Evolutionary conservation across 2,329 filamentous ascomycete genomes (phyloP), one percentile per base, ranked within the genome.

Genomic region (Ilyonectria robusta): DNA sequence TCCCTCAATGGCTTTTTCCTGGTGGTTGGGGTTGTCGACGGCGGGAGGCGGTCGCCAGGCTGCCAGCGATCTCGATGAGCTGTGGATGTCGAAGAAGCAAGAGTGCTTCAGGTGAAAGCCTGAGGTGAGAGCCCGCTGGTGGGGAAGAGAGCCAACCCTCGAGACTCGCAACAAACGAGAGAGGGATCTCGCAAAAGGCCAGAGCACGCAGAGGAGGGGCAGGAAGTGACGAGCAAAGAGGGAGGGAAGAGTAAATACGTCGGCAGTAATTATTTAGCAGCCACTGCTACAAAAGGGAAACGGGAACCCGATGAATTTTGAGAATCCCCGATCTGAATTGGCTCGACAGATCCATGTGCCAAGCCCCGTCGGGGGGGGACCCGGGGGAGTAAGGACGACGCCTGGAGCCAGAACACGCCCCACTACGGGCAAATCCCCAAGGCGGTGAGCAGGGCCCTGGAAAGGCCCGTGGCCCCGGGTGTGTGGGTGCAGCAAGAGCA

Each of bases 241-340:
- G 59, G 51, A 65, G 55, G 53, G 62, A 42, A 40, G 29, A 44
- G 37, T 47, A 66, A 63, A 62, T 50, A 26, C 26, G 26, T 26
- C 5, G 4, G 26, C 26, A 26, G 26, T 26, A 26, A 26, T 3
- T 23, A 23, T 23, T 26, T 26, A 70, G 56, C 54, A 56, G 66
- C 53, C 50, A 47, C 68, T 21, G 69, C 67, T 62, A 69, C 66
- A 59, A 60, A 59, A 74, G 66, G 56, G 62, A 65, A 64, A 59
- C 54, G 66, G 62, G 64, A 73, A 64, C 70, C 60, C 62, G 61
- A 73, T 74, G 59, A 73, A 73, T 75, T 73, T 74, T 73, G 72
- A 26, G 31, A 74, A 71, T 62, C 68, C 67, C 68, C 54, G 57
- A 68, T 70, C 62, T 72, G 65, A 69, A 67, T 70, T 70, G 70